Conservation (phyloP, 2,329 filamentous ascomycete species). For the Neoarthrinium moseri region DNA sequence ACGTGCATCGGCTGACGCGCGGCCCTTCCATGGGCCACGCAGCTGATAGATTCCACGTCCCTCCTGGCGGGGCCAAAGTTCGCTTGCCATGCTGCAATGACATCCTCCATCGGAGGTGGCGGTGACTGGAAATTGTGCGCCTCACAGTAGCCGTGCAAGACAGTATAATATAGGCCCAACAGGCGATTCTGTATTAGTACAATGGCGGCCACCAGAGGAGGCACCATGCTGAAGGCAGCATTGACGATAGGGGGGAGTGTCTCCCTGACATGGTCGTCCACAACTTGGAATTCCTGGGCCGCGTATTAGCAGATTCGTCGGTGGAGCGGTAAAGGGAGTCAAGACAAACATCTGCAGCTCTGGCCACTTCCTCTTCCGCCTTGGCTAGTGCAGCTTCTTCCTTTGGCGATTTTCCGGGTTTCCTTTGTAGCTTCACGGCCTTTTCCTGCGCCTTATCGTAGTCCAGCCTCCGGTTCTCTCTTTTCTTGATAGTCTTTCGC, state of each 20-base stretch:
- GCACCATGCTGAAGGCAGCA: constrained; percentile 71
- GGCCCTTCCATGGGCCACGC: constrained; percentile 67
- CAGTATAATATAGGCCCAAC: constrained; percentile 76
- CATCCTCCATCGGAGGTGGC: constrained; percentile 68
- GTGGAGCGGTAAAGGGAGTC: neutral
- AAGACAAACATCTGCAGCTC: constrained; percentile 59
- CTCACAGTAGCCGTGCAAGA: constrained; percentile 70
- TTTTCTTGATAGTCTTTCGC: constrained; percentile 81
- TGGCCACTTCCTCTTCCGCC: constrained; percentile 67
- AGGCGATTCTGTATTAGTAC: constrained; percentile 76
- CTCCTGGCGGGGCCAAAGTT: constrained; percentile 63
- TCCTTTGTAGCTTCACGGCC: constrained; percentile 67
- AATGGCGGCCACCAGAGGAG: constrained; percentile 67
- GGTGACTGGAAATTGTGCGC: constrained; percentile 69
- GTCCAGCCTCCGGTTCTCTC: constrained; percentile 79
- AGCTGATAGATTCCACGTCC: constrained; percentile 64
- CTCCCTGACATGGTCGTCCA: constrained; percentile 71
- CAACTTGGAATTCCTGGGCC: constrained; percentile 72
- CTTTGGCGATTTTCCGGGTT: constrained; percentile 67
- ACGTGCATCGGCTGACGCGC: constrained; percentile 47
- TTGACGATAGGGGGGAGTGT: constrained; percentile 70
- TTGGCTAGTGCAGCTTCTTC: constrained; percentile 72
- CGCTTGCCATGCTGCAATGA: constrained; percentile 64
- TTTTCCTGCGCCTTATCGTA: constrained; percentile 76
- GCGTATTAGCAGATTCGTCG: neutral